Base-by-base conservation (phyloP, 306 rosid genomes). In the Quercus glauca region DNA sequence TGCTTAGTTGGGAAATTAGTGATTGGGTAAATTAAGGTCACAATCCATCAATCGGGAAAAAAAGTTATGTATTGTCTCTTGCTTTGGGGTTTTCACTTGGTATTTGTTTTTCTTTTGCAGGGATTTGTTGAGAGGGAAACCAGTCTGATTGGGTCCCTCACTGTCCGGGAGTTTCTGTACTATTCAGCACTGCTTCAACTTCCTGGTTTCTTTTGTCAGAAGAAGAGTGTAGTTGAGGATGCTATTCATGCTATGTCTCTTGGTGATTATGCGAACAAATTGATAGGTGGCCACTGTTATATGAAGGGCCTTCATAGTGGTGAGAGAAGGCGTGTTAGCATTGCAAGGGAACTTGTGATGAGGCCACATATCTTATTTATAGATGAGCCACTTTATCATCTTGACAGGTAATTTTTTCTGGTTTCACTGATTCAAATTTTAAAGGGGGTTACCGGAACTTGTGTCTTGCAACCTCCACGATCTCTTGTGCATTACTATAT, bases 301-400 rank as follows among this genome's bases (percentile, higher is more conserved):
- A 96, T 96, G 98, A 96, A 96, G 83, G 99, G 99, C 58, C 98
- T 96, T 82, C 96, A 92, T 75, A 88, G 89, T 20, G 99, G 99
- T 25, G 99, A 96, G 80, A 90, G 94, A 89, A 86, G 98, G 78
- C 98, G 97, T 74, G 85, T 96, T 84, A 79, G 96, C 84, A 93
- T 96, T 72, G 99, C 99, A n/a, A 85, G 96, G 83, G 99, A 96
- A 84, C 98, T 96, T 80, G 97, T 96, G 69, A 93, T 90, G 97
- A 93, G 98, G 84, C 99, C 99, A 0, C 99, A 88, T 49, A 81
- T 93, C 82, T 89, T 96, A 79, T 96, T 96, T 78, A 88, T 96
- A 35, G 99, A 96, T 15, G 99, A 96, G 84, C 99, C 99, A 74
- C 98, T 96, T 74, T 96, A 93, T 76, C 96, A 86, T 78, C 96